phyloP scores from a whole-genome alignment of 2,329 filamentous ascomycete genomes.

The Stagonosporopsis tanaceti region DNA sequence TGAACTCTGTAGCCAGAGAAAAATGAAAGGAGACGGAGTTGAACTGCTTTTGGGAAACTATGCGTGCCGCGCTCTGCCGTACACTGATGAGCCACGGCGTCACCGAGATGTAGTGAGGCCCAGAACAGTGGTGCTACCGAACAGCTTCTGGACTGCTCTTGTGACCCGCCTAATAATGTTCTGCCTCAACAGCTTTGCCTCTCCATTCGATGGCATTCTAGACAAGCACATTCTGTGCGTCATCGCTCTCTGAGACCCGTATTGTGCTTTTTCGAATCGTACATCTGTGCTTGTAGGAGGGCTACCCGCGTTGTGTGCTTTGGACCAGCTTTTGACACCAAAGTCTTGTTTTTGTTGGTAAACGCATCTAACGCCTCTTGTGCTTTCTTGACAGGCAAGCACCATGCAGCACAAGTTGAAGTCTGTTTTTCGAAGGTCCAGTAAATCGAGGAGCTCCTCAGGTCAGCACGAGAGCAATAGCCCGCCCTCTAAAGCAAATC shows the following conservation, averaged over 20 bases:
- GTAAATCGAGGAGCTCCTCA: conserved; percentile 6
- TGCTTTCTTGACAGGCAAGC: background rate
- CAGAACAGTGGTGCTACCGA: background rate
- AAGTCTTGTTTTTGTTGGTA: background rate
- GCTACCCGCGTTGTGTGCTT: background rate
- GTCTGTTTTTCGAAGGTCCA: conserved; percentile 18
- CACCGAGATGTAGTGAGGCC: background rate
- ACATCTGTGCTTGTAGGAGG: background rate
- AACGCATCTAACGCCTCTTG: background rate
- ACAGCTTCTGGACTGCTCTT: conserved; percentile 20
- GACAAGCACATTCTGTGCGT: conserved; percentile 7
- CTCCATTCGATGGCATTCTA: background rate
- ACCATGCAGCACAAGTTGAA: conserved; percentile 18
- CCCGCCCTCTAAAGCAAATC: background rate
- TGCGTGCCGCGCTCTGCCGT: background rate
- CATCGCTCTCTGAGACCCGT: conserved; percentile 4
- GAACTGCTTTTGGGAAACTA: background rate
- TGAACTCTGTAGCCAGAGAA: background rate
- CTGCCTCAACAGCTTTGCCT: conserved; percentile 1
- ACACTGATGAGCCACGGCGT: conserved; percentile 7
- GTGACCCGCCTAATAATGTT: conserved; percentile 1
- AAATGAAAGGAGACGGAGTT: background rate
- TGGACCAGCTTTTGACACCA: background rate
- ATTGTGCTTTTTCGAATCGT: background rate
- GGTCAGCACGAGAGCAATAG: background rate